Base-by-base conservation (phyloP, 148 eudicot genomes). In the Amaranthus cruentus region DNA sequence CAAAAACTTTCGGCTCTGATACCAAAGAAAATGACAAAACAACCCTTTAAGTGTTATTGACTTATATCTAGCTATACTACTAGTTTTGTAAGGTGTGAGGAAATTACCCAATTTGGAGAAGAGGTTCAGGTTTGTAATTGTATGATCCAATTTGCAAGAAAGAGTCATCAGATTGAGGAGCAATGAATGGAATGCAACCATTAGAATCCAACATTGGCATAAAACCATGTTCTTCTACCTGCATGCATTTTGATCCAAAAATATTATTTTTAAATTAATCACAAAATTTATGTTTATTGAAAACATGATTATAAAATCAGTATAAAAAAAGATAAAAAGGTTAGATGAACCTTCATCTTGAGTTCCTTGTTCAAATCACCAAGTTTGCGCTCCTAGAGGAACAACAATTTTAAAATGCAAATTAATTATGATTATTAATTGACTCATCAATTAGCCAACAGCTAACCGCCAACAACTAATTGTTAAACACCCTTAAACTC, bases 281-380 rank as follows among this genome's bases (percentile, higher is more conserved):
- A 18, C 18, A 18, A 28, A 28, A 42, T 3, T 43, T 6, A 6
- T 61, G 47, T 6, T 46, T 9, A 64, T 4, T 10, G 42, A 42
- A 42, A 64, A 0, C 68, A 9, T 5, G 14, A 12, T 5, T 64
- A 9, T 43, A 46, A 43, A 46, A 6, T 64, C 47, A 50, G 12
- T 7, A 50, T 2, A 28, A 28, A 28, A 28, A 28, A 28, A 28
- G 14, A 43, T 4, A 11, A 14, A 13, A 18, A 18, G 18, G 18
- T 1, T 11, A 18, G 42, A 5, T 86, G 81, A 78, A 92, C 96
- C 89, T 88, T 89, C 55, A 84, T 71, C 88, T 90, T 89, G 68
- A 93, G 83, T 67, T 89, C 92, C 85, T 90, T 84, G 87, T 89
- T 93, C 70, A 93, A 73, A 80, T 91, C 92, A 61, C 94, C 94